Evolutionary conservation across 2,329 filamentous ascomycete genomes (phyloP).

Genomic region (Macrophomina pseudophaseolina): DNA sequence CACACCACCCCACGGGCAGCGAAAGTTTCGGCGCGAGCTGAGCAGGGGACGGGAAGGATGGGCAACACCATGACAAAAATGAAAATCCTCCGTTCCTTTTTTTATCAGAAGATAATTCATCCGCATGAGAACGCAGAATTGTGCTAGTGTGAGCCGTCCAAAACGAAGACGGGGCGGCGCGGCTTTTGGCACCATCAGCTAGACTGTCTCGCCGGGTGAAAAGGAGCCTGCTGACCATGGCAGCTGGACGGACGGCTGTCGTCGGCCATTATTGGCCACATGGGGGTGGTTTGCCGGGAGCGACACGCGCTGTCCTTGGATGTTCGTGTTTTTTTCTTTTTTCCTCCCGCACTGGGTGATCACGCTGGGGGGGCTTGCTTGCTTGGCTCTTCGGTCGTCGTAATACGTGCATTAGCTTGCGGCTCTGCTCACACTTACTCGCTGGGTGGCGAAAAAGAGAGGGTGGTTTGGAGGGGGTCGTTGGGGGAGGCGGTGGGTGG

Average conservation of each 20-base stretch:
- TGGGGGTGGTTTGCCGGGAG: background rate
- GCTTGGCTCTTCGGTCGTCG: background rate
- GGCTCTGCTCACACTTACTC: slow-evolving; percentile 19
- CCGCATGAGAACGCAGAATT: background rate
- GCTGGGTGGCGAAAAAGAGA: slow-evolving; percentile 9
- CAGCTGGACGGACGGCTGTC: slow-evolving; percentile 2
- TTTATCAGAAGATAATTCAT: background rate
- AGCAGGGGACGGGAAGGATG: background rate
- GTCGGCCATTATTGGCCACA: background rate
- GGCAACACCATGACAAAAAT: slow-evolving; percentile 1
- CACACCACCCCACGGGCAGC: slow-evolving; percentile 17
- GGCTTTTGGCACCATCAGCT: background rate
- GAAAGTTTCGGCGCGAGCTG: background rate
- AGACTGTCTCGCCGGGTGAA: background rate
- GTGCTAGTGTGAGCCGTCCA: slow-evolving; percentile 2
- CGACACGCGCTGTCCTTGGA: background rate
- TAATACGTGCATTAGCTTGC: slow-evolving; percentile 25
- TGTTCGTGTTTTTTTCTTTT: slow-evolving; percentile 4
- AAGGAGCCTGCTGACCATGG: slow-evolving; percentile 14
- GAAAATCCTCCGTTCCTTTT: slow-evolving; percentile 6
- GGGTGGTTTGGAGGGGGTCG: background rate
- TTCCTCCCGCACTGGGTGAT: slow-evolving; percentile 3
- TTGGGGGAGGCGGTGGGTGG: background rate
- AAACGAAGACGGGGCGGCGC: background rate
- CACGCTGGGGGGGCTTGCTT: background rate